A percentile compares a stretch with the other conserved stretches of the same genome.
Conservation (phyloP, 1,284 basidiomycete species). For the Austropuccinia psidii region DNA sequence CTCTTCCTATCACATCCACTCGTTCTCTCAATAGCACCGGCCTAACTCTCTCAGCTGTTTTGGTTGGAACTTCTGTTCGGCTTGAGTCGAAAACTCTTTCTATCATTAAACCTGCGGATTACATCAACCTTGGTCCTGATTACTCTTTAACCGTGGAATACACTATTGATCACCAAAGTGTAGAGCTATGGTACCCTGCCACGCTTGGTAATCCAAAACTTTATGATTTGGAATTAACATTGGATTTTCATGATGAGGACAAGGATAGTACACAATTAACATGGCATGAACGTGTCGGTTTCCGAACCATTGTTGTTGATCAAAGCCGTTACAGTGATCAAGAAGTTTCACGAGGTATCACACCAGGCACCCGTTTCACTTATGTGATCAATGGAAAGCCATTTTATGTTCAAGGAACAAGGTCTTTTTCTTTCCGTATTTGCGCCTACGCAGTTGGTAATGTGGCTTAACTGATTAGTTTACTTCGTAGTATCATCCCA, state of each 20-base stretch:
- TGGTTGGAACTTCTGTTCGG: constrained; percentile 27
- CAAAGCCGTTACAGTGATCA: constrained; percentile 38
- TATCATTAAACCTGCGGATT: not conserved
- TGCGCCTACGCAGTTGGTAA: constrained; percentile 16
- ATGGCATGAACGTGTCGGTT: constrained; percentile 40
- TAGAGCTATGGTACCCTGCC: constrained; percentile 43
- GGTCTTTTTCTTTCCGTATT: constrained; percentile 40
- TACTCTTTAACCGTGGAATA: constrained; percentile 38
- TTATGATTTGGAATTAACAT: constrained; percentile 38
- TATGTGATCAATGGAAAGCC: constrained; percentile 40
- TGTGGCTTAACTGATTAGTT: not conserved
- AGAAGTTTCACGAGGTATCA: constrained; percentile 36
- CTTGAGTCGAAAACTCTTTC: not conserved
- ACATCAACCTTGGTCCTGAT: constrained; percentile 37
- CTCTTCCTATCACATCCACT: constrained; percentile 38
- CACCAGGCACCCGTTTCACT: constrained; percentile 40
- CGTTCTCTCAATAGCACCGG: constrained; percentile 28
- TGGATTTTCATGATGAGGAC: not conserved
- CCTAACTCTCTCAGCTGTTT: constrained; percentile 34
- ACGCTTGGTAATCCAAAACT: constrained; percentile 39
- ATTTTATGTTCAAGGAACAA: constrained; percentile 41
- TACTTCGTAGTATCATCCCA: constrained; percentile 21
- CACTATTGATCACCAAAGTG: constrained; percentile 33
- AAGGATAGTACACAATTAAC: not conserved
- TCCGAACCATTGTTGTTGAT: constrained; percentile 42